Evolutionary conservation across 192 early-diverging fungal species (phyloP).

Genomic region (Coemansia sp.): DNA sequence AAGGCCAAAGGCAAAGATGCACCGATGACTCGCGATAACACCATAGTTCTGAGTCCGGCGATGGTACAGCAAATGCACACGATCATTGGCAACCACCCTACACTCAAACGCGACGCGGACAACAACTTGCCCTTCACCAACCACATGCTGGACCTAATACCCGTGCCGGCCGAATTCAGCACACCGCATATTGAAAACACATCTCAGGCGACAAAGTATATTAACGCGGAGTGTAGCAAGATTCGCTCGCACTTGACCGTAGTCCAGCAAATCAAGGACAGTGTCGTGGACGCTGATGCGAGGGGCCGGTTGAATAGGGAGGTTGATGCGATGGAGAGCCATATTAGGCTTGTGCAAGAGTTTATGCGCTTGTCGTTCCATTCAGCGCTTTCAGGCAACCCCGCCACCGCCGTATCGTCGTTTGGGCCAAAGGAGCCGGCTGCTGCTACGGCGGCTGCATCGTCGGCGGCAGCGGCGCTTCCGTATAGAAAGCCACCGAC

Average conservation of each 20-base stretch:
- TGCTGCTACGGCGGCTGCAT: not conserved
- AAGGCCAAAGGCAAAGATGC: slow-evolving; percentile 24
- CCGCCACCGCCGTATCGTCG: slow-evolving; percentile 22
- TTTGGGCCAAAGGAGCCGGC: slow-evolving; percentile 23
- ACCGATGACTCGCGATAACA: slow-evolving; percentile 21
- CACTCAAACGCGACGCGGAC: slow-evolving; percentile 44
- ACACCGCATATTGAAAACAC: slow-evolving; percentile 29
- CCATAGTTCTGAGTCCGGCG: slow-evolving; percentile 42
- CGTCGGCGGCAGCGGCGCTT: not conserved
- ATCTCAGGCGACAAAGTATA: slow-evolving; percentile 37
- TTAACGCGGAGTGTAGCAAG: slow-evolving; percentile 38
- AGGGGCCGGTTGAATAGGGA: slow-evolving; percentile 29
- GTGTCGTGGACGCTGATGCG: slow-evolving; percentile 26
- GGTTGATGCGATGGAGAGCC: slow-evolving; percentile 20
- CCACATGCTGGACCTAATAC: slow-evolving; percentile 38
- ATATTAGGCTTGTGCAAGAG: slow-evolving; percentile 33
- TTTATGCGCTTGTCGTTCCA: slow-evolving; percentile 50
- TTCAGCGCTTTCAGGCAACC: slow-evolving; percentile 35
- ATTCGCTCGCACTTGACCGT: slow-evolving; percentile 38
- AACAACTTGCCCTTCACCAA: slow-evolving; percentile 53
- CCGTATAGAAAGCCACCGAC: not conserved
- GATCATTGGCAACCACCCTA: slow-evolving; percentile 46
- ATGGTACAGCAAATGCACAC: slow-evolving; percentile 49
- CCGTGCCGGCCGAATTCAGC: slow-evolving; percentile 32
- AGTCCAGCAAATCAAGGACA: slow-evolving; percentile 31